phyloP scores from a whole-genome alignment of 2,329 filamentous ascomycete species.

The Aspergillus sp. region DNA sequence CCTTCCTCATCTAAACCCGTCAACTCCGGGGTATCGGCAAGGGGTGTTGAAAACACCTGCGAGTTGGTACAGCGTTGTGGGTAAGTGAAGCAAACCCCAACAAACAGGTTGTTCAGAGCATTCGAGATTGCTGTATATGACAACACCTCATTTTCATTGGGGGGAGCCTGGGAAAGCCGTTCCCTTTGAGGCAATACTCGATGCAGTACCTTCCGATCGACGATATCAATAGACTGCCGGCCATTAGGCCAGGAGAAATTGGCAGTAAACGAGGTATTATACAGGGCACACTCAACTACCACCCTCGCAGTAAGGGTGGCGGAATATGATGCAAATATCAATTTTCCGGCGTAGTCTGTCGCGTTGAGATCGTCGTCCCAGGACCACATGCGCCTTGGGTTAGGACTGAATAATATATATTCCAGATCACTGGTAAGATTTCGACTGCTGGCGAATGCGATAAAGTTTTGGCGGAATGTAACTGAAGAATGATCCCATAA shows the following conservation, averaged over 20 bases:
- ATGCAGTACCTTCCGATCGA: neutral
- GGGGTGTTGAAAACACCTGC: neutral
- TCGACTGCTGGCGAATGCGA: no score
- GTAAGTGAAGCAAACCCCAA: neutral
- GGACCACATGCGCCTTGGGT: no score
- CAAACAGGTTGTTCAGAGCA: neutral
- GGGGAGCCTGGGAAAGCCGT: neutral
- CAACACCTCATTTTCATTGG: neutral
- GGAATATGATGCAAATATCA: neutral
- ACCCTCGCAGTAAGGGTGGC: neutral
- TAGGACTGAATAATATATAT: no score
- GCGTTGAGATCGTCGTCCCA: no score
- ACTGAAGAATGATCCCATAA: no score
- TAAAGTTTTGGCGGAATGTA: no score
- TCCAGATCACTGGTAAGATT: no score
- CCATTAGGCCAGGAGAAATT: neutral
- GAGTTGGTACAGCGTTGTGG: neutral
- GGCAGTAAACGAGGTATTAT: slow-evolving; percentile 1
- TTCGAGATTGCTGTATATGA: neutral
- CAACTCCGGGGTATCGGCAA: neutral
- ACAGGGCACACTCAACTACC: slow-evolving; percentile 4
- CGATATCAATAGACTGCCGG: neutral
- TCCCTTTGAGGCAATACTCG: neutral
- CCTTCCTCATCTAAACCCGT: no score
- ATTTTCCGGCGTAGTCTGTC: neutral